These are phyloP conservation scores for Oidium heveae DNA, from an alignment of 2,329 filamentous ascomycete species.

Conservation along the genomic window DNA sequence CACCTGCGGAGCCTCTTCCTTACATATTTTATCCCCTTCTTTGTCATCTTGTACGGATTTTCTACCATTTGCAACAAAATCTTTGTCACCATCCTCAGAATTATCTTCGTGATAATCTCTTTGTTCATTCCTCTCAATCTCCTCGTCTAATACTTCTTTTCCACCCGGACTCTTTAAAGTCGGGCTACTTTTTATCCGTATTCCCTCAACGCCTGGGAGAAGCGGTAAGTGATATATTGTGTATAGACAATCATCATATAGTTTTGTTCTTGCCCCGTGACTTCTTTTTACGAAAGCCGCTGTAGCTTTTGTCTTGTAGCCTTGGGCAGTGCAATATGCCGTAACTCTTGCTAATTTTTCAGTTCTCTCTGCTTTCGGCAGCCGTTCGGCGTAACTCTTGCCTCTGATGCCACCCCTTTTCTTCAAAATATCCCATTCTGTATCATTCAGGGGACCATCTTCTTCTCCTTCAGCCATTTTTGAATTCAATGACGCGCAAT, in stretches of 20 bases:
- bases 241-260: conserved; percentile 95
- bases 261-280: conserved; percentile 77
- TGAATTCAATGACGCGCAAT: conserved; percentile 22
- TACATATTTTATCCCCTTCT: conserved; percentile 11
- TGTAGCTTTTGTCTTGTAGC: conserved; percentile 72
- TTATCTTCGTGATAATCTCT: conserved; percentile 81
- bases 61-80: conserved; percentile 21
- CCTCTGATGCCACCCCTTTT: conserved; percentile 36
- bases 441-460: conserved; percentile 39
- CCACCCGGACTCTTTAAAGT: conserved; percentile 82
- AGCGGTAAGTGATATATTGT: conserved; percentile 83
- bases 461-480: conserved; percentile 28
- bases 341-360: conserved; percentile 78
- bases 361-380: conserved; percentile 67
- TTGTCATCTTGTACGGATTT: conserved; percentile 19
- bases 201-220: conserved; percentile 64
- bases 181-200: conserved; percentile 68
- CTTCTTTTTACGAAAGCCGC: conserved; percentile 69
- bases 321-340: conserved; percentile 87
- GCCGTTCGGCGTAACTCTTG: conserved; percentile 81
- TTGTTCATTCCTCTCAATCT: conserved; percentile 82
- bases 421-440: conserved; percentile 37
- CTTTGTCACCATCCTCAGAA: conserved; percentile 44
- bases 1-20: conserved; percentile 14
- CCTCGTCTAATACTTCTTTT: conserved; percentile 75